phyloP scores from a whole-genome alignment of 495 filamentous ascomycete species.

The Tuber indicum region DNA sequence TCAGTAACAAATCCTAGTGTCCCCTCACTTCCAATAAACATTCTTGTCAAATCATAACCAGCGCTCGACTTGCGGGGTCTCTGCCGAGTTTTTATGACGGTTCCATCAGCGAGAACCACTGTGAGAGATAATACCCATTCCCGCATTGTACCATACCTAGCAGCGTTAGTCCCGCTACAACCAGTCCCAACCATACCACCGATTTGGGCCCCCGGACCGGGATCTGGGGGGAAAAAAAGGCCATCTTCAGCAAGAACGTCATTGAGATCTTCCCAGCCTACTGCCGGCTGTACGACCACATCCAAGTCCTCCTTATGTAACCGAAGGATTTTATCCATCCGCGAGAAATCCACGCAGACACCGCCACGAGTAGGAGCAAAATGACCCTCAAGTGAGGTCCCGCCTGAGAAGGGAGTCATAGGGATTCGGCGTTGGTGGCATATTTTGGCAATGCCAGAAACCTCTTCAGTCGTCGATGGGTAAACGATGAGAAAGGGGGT shows the following conservation, averaged over 20 bases:
- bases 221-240: constrained; percentile 79
- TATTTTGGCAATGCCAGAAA: constrained; percentile 65
- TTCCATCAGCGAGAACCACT: constrained; percentile 86
- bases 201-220: constrained; percentile 77
- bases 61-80: constrained; percentile 72
- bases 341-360: constrained; percentile 67
- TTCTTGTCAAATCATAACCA: constrained; percentile 76
- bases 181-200: constrained; percentile 95
- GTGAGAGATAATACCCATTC: constrained; percentile 92
- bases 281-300: constrained; percentile 72
- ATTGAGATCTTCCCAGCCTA: constrained; percentile 74
- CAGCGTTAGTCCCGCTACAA: constrained; percentile 88
- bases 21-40: constrained; percentile 89
- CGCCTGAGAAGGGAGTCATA: constrained; percentile 61
- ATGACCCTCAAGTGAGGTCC: constrained; percentile 75
- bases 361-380: constrained; percentile 67
- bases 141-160: constrained; percentile 91
- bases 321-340: constrained; percentile 66
- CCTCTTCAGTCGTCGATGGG: constrained; percentile 60
- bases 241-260: constrained; percentile 60
- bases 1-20: constrained; percentile 88
- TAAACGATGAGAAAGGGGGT: constrained; percentile 59
- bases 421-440: constrained; percentile 65
- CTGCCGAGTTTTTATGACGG: constrained; percentile 79
- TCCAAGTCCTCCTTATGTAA: constrained; percentile 71